phyloP scores from a whole-genome alignment of 2,329 filamentous ascomycete genomes.

The Hawksworthiomyces lignivorus region DNA sequence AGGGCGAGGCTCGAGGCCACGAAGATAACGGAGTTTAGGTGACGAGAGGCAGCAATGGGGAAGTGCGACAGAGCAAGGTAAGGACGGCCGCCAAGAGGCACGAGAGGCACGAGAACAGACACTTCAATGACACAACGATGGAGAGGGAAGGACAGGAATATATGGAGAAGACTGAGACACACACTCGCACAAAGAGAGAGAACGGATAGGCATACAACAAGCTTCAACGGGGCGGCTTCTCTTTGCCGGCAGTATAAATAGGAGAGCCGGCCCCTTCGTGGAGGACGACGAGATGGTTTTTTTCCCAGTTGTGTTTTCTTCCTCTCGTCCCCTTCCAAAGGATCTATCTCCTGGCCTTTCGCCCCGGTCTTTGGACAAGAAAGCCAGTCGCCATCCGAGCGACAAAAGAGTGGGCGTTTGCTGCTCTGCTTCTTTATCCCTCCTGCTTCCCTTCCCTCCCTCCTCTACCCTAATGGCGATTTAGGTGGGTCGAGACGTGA shows the following conservation, averaged over 20 bases:
- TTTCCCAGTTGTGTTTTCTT: neutral
- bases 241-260: conserved; percentile 27
- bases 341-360: neutral
- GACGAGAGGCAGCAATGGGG: too few relatives aligned
- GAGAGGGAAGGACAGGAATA: too few relatives aligned
- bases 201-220: neutral
- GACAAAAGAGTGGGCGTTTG: conserved; percentile 4
- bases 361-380: conserved; percentile 1
- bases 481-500: neutral
- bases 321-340: neutral
- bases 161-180: neutral
- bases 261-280: conserved; percentile 14
- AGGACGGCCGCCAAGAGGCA: too few relatives aligned
- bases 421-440: neutral
- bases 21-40: too few relatives aligned
- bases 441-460: conserved; percentile 1
- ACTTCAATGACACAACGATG: too few relatives aligned
- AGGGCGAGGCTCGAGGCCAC: too few relatives aligned
- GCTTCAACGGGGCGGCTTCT: neutral
- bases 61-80: too few relatives aligned
- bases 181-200: neutral
- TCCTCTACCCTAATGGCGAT: neutral
- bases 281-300: neutral
- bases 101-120: too few relatives aligned
- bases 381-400: neutral